phyloP scores from a whole-genome alignment of 2,329 filamentous ascomycete species.

The Xylaria sp. region DNA sequence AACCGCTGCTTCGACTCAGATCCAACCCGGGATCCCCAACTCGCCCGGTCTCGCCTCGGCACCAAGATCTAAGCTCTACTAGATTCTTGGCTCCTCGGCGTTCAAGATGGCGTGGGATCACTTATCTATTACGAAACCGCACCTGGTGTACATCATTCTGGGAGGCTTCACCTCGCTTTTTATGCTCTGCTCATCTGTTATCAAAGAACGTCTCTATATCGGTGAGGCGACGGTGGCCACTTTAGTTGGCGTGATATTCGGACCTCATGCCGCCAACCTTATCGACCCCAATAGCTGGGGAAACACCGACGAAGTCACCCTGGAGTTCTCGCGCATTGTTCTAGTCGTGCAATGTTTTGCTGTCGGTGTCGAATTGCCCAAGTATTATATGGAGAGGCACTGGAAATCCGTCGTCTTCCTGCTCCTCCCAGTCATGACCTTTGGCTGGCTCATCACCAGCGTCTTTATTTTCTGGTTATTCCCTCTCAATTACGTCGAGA shows the following conservation, averaged over 20 bases:
- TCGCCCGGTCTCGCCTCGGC: constrained; percentile 19
- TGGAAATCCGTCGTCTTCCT: constrained; percentile 93
- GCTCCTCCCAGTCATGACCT: constrained; percentile 95
- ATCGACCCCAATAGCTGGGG: constrained; percentile 83
- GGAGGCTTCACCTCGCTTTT: constrained; percentile 98
- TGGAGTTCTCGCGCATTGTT: constrained; percentile 90
- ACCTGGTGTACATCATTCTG: constrained; percentile 98
- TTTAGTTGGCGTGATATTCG: constrained; percentile 87
- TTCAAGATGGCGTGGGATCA: constrained; percentile 79
- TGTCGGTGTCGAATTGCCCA: constrained; percentile 88
- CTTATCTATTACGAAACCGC: constrained; percentile 88
- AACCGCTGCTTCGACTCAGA: constrained; percentile 39
- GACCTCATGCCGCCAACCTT: constrained; percentile 83
- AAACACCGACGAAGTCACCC: constrained; percentile 84
- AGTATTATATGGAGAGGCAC: constrained; percentile 97
- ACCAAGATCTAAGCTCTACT: constrained; percentile 15
- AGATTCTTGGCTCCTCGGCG: constrained; percentile 21
- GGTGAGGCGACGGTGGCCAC: constrained; percentile 97
- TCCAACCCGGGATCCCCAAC: constrained; percentile 45
- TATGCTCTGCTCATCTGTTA: constrained; percentile 97
- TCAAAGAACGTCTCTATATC: constrained; percentile 99
- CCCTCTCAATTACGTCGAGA: constrained; percentile 87
- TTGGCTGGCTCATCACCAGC: constrained; percentile 92
- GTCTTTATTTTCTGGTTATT: constrained; percentile 95
- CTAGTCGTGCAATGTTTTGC: constrained; percentile 93